Evolutionary conservation across 148 eudicot genomes (phyloP), one percentile per base, ranked within the genome.

Genomic region (Salicornia ramosissima): DNA sequence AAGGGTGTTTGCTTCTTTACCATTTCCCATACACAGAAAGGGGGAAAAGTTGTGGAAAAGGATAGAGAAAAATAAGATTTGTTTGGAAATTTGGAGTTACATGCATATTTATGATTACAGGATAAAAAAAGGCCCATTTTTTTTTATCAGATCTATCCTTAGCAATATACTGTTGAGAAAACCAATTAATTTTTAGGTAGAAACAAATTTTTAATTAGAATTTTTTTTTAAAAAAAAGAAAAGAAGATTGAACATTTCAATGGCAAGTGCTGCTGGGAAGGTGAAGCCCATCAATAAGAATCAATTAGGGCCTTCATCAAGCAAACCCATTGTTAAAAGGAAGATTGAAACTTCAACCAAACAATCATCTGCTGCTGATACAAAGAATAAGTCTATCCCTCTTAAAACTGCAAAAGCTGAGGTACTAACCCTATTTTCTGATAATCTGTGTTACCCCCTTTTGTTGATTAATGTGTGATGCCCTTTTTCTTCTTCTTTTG

Each of bases 401-500:
- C 24, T 70, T 10, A 71, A 74, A 74, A 3, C 73, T 50, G 57
- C 64, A 22, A 89, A 87, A 83, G 70, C 79, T 65, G 83, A 83
- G 96, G 96, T 87, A 76, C 71, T n/a, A n/a, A n/a, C 40, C 40
- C 69, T 64, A 73, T 61, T 57, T 75, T 50, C n/a, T 4, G 64
- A 57, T 39, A 22, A 22, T 11, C 21, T 34, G 66, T 42, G n/a
- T 54, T 77, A 2, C 34, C 29, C 71, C 45, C 64, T 52, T 52
- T 52, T 8, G 62, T 19, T 60, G 4, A 9, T 49, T 56, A 54
- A 28, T 72, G 11, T 40, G 63, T 22, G 5, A 0, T n/a, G 21
- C 11, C 52, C 28, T 31, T 4, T n/a, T n/a, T 26, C n/a, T n/a
- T n/a, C n/a, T n/a, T n/a, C 64, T 59, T 10, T 67, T 33, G 29